Evolutionary conservation across 1,284 basidiomycete species (phyloP).

Genomic region (Leccinum huronense): DNA sequence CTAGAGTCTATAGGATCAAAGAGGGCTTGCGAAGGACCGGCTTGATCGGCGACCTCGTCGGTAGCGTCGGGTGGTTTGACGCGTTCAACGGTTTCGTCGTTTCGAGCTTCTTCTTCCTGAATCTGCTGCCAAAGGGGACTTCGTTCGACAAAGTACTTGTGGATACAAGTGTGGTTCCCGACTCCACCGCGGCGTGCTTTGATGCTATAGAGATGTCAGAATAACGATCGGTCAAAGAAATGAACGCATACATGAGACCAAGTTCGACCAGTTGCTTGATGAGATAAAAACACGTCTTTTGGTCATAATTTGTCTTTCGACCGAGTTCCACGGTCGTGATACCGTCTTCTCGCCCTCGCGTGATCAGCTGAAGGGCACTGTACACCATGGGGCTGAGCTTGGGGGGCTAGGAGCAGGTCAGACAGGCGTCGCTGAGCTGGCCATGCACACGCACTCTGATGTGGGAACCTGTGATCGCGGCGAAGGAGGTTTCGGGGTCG

Average conservation of each 20-base stretch:
- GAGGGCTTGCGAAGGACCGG: slow-evolving; percentile 33
- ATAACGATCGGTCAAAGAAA: slow-evolving; percentile 1
- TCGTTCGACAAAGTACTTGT: slow-evolving; percentile 74
- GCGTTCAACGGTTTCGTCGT: slow-evolving; percentile 36
- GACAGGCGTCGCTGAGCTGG: not conserved
- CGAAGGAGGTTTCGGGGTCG: slow-evolving; percentile 69
- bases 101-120: slow-evolving; percentile 59
- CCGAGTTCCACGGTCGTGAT: slow-evolving; percentile 78
- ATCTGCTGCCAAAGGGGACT: slow-evolving; percentile 70
- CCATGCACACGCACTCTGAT: slow-evolving; percentile 52
- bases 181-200: slow-evolving; percentile 76
- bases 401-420: slow-evolving; percentile 50
- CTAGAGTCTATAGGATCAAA: slow-evolving; percentile 75
- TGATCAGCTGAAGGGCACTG: slow-evolving; percentile 81
- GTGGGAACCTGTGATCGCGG: slow-evolving; percentile 81
- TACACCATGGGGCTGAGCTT: slow-evolving; percentile 84
- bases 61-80: slow-evolving; percentile 29
- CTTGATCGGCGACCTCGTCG: slow-evolving; percentile 33
- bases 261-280: slow-evolving; percentile 72
- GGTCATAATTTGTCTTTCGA: slow-evolving; percentile 78
- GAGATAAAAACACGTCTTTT: slow-evolving; percentile 86
- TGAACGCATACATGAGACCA: slow-evolving; percentile 63
- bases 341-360: slow-evolving; percentile 73
- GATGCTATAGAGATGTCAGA: slow-evolving; percentile 43
- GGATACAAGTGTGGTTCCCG: slow-evolving; percentile 71